phyloP scores from a whole-genome alignment of 805 yeast genomes.

The Yarrowia sp. region DNA sequence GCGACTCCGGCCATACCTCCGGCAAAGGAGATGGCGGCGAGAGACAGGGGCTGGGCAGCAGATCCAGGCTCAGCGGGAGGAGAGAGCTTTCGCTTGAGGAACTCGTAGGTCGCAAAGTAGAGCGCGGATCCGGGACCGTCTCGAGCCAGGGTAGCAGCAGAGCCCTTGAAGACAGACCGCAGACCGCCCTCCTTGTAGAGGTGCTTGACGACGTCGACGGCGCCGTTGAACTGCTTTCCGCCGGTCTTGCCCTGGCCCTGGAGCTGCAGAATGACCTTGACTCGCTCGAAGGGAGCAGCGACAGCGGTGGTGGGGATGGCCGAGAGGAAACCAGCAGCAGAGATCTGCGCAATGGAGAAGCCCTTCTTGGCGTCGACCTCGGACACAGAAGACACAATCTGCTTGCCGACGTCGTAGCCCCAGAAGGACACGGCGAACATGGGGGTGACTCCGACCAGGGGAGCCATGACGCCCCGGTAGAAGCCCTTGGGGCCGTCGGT shows the following conservation, averaged over 20 bases:
- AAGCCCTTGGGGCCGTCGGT: constrained; percentile 76
- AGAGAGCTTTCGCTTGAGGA: constrained; percentile 62
- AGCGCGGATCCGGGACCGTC: constrained; percentile 98
- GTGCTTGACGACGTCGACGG: constrained; percentile 60
- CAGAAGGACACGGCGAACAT: constrained; percentile 98
- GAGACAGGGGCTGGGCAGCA: constrained; percentile 58
- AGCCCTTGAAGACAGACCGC: constrained; percentile 82
- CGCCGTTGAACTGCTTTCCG: constrained; percentile 44
- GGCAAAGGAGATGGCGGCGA: constrained; percentile 75
- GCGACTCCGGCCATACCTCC: constrained; percentile 97
- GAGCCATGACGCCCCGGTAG: constrained; percentile 92
- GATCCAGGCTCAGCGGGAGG: constrained; percentile 40
- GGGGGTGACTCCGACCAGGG: constrained; percentile 94
- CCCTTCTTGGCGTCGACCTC: constrained; percentile 38
- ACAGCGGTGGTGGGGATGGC: constrained; percentile 94
- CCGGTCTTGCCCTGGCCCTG: constrained; percentile 51
- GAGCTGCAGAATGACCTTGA: constrained; percentile 89
- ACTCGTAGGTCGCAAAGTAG: constrained; percentile 92
- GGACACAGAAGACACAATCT: constrained; percentile 51
- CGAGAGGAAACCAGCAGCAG: constrained; percentile 90
- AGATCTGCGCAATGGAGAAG: constrained; percentile 66
- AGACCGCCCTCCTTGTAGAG: constrained; percentile 80
- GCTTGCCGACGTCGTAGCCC: constrained; percentile 95
- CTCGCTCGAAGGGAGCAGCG: constrained; percentile 97
- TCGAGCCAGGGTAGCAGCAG: constrained; percentile 87